Base-by-base conservation (phyloP, 2,329 filamentous ascomycete species). In the Ascosphaera apis region DNA sequence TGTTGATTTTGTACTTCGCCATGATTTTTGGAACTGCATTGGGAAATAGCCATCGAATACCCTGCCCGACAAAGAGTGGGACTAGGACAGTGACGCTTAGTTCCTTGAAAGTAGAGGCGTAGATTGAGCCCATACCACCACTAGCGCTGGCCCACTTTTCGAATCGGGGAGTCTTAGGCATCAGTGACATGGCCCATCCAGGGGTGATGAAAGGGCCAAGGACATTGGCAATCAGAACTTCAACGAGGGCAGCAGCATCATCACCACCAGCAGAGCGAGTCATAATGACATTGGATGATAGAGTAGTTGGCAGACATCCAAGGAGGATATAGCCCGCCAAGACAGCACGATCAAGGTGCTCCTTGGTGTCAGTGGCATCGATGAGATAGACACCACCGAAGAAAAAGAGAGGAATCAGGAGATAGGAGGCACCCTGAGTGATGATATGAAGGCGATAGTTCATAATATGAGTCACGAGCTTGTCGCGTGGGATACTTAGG, bases 201-300 rank as follows among this genome's bases (percentile, higher is more conserved):
- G 76, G 75, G 0, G 71, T 69, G 11, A 81, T 47, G 48, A 81
- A 78, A 0, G 74, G 66, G 1, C 75, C 76, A 0, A 72, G 55
- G 7, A 79, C 62, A 50, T 81, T 80, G 19, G 74, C 76, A 32
- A 81, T 56, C 6, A 78, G 63, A 1, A 77, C 74, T 47, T 78
- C 73, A 21, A 79, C 72, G 40, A 76, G 61, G 34, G 67, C 67
- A 0, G 70, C 67, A 2, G 67, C 67, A 40, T 72, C 67, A 43
- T 80, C 76, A 3, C 76, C 76, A 27, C 73, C 69, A 0, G 76
- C 69, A 28, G 69, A 62, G 17, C 72, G 58, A 4, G 76, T 80
- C 73, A 80, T 79, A 30, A 80, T 71, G 5, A 78, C 71, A 48
- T 80, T 80, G 33, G 70, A 77, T 5, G 72, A 67, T 45, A 80